A percentile compares a stretch with the other conserved stretches of the same genome.
phyloP scores from a whole-genome alignment of 495 filamentous ascomycete genomes.

The Thermothielavioides terrestris region DNA sequence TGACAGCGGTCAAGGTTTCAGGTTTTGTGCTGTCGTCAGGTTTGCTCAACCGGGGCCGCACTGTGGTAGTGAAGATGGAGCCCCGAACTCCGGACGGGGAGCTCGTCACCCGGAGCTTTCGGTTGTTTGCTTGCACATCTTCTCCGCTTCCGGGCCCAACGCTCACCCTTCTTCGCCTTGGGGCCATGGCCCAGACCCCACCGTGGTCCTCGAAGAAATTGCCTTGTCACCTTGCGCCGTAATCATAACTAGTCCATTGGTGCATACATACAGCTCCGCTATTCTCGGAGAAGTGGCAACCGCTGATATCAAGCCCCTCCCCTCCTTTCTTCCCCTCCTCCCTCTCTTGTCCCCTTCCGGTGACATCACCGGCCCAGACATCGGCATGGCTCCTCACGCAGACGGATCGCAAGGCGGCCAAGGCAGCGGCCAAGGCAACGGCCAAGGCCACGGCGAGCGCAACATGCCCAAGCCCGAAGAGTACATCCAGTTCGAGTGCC shows the following conservation, averaged over 20 bases:
- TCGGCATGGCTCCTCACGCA: conserved; percentile 19
- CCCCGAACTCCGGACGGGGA: not conserved
- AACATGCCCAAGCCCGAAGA: conserved; percentile 35
- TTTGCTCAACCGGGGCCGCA: conserved; percentile 6
- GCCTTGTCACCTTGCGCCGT: too few species aligned
- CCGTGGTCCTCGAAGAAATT: too few species aligned
- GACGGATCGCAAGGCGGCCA: conserved; percentile 7
- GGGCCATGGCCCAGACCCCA: too few species aligned
- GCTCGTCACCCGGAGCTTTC: conserved; percentile 6
- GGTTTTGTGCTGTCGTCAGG: conserved; percentile 9
- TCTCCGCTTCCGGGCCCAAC: too few species aligned
- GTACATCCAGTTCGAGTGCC: conserved; percentile 37
- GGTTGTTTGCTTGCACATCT: not conserved
- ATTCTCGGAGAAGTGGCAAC: too few species aligned
- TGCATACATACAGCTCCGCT: too few species aligned
- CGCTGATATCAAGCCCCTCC: not conserved
- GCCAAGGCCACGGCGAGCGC: conserved; percentile 5
- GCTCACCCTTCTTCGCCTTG: too few species aligned
- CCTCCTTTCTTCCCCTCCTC: too few species aligned
- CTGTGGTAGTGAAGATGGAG: not conserved
- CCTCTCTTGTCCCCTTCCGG: too few species aligned
- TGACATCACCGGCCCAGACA: not conserved
- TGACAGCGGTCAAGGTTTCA: conserved; percentile 9
- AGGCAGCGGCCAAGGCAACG: not conserved
- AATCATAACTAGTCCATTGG: too few species aligned